Base-by-base conservation (phyloP, 148 eudicot genomes). In the Hydrangea macrophylla region DNA sequence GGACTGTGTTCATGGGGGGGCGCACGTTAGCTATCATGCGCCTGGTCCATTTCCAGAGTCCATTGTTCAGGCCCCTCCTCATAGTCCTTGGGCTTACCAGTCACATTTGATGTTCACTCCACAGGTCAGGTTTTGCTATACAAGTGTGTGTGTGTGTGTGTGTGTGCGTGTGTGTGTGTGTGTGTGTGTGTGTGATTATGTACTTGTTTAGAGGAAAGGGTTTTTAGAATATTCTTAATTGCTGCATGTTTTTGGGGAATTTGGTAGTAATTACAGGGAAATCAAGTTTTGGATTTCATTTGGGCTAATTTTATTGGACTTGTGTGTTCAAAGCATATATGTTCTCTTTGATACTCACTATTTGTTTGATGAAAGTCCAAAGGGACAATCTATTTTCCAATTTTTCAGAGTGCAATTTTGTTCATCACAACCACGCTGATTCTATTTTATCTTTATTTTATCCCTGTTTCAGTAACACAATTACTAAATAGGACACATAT, bases 31-130 rank as follows among this genome's bases (percentile, higher is more conserved):
- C 75, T 20, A 72, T 58, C 75, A 39, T 72, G 75, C 64, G 54
- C 76, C 32, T 7, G 48, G 33, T 32, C 70, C 70, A 9, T 67
- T 62, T 9, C 65, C 36, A 44, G 69, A 64, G 31, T 70, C 83
- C 39, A 82, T 83, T 80, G 80, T 62, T 75, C 82, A 73, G 50
- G 73, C 82, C 74, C 81, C 80, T 64, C 82, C 85, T 65, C 81
- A 70, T 13, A 73, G 68, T 64, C 81, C 84, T 62, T 65, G 74
- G 44, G 58, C 80, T 67, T 70, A 65, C 56, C 78, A 67, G 20
- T 82, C 84, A 62, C 84, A 86, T 68, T 78, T 77, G 48, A 62
- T 70, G 53, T 80, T 85, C 55, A 65, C 73, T 54, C 81, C 86
- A 51, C 84, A 85, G 89, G 89, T 71, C 68, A 62, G 74, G 18